Base-by-base conservation (phyloP, 2,329 filamentous ascomycete species). In the Penicillium decumbens region DNA sequence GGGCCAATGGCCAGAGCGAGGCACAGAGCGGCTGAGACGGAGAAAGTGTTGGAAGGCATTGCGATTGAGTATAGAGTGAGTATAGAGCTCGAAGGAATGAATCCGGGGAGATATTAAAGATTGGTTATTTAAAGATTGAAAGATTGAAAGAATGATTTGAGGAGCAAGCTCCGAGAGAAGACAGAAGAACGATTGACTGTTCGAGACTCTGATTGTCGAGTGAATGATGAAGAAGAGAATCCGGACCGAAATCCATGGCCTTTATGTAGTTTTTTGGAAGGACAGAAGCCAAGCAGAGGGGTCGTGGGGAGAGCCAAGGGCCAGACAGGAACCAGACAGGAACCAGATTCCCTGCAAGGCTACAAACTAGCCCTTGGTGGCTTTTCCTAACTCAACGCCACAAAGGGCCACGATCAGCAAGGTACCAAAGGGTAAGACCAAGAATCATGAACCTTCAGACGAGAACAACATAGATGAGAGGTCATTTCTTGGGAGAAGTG, bases 1-100 rank as follows among this genome's bases (percentile, higher is more conserved):
- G 65, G 65, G 37, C 58, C 59, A 27, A 63, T 53, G 38, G 63
- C 55, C 28, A 68, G 56, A 23, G 65, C 38, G 2, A 69, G 61
- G 58, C 62, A 67, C 49, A 69, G 32, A 37, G 66, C 56, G 45
- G 63, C 57, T 7, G 64, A 62, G 51, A 63, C 37, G 42, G 43
- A 60, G 53, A 62, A 61, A 42, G 55, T 50, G 44, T 56, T 57
- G 47, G 59, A 56, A 49, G 53, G 45, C 62, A 64, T 68, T 48
- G 23, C 60, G 10, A 40, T 20, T 28, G n/a, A 47, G 47, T 47
- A 15, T 35, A 32, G 45, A 44, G 46, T 28, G n/a, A 47, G 47
- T 47, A 15, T 35, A 32, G 45, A 44, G 46, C 41, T 47, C n/a
- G 41, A 54, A 54, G 18, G 50, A 48, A 50, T 43, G 40, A 43